These are phyloP conservation scores for Pseudonitzschia multiseries DNA, from an alignment of 108 stramenopile genomes.

Conservation along the genomic window DNA sequence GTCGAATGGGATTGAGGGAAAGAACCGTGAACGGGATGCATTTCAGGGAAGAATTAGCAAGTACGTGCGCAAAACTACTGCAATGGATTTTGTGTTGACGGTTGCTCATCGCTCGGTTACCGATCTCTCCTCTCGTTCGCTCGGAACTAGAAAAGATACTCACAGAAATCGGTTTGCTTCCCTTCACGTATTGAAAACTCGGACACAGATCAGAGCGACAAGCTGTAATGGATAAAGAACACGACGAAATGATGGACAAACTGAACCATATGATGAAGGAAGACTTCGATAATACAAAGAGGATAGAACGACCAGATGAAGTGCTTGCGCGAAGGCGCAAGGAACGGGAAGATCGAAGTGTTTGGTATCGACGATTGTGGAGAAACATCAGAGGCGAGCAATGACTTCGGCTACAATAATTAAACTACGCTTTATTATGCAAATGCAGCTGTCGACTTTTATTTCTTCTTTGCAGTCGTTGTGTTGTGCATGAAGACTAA, in stretches of 20 bases:
- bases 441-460: conserved; percentile 13
- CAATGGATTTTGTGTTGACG: background rate
- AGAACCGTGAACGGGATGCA: conserved; percentile 75
- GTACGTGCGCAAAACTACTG: conserved; percentile 31
- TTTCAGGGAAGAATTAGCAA: conserved; percentile 72
- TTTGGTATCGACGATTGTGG: conserved; percentile 70
- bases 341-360: conserved; percentile 80
- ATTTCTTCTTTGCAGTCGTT: conserved; percentile 85
- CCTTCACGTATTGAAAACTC: background rate
- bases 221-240: conserved; percentile 70
- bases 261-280: conserved; percentile 59
- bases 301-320: conserved; percentile 88
- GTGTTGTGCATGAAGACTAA: conserved; percentile 86
- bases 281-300: conserved; percentile 88
- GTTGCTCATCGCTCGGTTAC: background rate
- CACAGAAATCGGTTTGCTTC: conserved; percentile 7
- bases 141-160: background rate
- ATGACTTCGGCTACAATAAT: background rate
- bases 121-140: too few relatives aligned
- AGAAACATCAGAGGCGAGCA: conserved; percentile 7
- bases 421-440: background rate
- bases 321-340: conserved; percentile 71
- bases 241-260: conserved; percentile 89
- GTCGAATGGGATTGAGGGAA: conserved; percentile 80
- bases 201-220: conserved; percentile 67